phyloP scores from a whole-genome alignment of 257 asterid species.

The Ligustrum vulgare region DNA sequence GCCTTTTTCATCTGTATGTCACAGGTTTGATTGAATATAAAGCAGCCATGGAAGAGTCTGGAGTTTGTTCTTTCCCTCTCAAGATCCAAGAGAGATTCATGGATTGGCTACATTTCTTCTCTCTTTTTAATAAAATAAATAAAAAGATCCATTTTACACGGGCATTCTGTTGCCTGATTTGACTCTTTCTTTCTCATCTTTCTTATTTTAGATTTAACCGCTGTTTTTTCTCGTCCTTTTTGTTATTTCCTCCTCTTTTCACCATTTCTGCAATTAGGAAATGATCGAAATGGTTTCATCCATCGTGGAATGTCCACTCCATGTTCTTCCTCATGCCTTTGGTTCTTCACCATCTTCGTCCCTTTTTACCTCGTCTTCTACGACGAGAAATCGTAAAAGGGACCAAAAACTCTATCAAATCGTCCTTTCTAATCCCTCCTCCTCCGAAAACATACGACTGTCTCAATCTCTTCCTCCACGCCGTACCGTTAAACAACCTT shows the following conservation, averaged over 20 bases:
- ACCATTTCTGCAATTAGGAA: conserved; percentile 27
- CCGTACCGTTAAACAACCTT: conserved; percentile 30
- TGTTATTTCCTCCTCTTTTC: conserved; percentile 10
- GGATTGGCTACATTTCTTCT: conserved; percentile 8
- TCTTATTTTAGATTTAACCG: conserved; percentile 28
- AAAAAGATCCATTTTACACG: conserved; percentile 47
- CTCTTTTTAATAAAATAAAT: conserved; percentile 27
- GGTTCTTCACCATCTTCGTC: conserved; percentile 24
- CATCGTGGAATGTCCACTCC: conserved; percentile 39
- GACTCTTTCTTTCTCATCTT: conserved; percentile 30
- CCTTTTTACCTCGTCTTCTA: conserved; percentile 17
- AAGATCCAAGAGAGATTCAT: conserved; percentile 34
- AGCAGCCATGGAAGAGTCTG: conserved; percentile 33
- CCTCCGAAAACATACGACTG: neutral
- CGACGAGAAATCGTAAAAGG: conserved; percentile 16
- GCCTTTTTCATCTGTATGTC: conserved; percentile 37
- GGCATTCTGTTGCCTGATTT: conserved; percentile 40
- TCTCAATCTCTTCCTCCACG: conserved; percentile 26
- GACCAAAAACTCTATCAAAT: conserved; percentile 19
- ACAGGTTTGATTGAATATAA: conserved; percentile 46
- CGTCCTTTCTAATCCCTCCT: conserved; percentile 29
- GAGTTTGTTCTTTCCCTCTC: conserved; percentile 20
- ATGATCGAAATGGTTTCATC: conserved; percentile 44
- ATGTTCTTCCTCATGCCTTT: conserved; percentile 26
- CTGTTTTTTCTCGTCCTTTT: conserved; percentile 21